phyloP scores from a whole-genome alignment of 441 rosid species.

The Eutrema salsugineum region DNA sequence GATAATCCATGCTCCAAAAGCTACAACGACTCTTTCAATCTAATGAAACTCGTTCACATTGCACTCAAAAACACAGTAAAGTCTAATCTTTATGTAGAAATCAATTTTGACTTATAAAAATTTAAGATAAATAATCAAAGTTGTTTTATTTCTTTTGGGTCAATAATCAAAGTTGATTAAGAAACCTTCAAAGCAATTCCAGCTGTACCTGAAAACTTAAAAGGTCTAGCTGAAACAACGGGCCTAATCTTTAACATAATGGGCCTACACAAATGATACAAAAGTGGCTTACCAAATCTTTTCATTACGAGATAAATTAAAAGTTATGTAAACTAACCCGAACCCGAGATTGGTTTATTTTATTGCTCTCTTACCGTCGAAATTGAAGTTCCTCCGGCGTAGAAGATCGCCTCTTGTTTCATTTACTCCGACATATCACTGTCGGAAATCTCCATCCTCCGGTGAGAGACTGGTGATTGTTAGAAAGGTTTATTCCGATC shows the following conservation, averaged over 20 bases:
- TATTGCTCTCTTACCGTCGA: neutral
- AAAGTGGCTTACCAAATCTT: neutral
- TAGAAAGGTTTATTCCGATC: neutral
- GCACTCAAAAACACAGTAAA: too few relatives aligned
- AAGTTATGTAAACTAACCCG: neutral
- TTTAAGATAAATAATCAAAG: too few relatives aligned
- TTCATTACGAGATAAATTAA: neutral
- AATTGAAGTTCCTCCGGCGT: conserved; percentile 11
- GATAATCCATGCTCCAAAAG: too few relatives aligned
- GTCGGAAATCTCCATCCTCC: neutral
- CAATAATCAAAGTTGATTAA: too few relatives aligned
- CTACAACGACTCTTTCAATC: too few relatives aligned
- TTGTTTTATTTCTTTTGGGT: too few relatives aligned
- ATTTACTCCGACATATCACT: neutral
- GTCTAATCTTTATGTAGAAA: too few relatives aligned
- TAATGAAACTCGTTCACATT: too few relatives aligned
- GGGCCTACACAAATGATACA: neutral
- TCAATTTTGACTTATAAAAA: too few relatives aligned
- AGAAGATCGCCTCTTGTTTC: neutral
- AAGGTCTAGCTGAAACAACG: neutral
- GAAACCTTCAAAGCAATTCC: too few relatives aligned
- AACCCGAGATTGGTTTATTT: neutral
- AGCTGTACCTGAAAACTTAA: too few relatives aligned
- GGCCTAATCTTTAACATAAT: neutral
- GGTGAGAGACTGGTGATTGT: neutral